A percentile compares a stretch with the other conserved stretches of the same genome.
These are phyloP conservation scores for Quercus alba DNA, from an alignment of 306 rosid genomes.

Conservation along the genomic window DNA sequence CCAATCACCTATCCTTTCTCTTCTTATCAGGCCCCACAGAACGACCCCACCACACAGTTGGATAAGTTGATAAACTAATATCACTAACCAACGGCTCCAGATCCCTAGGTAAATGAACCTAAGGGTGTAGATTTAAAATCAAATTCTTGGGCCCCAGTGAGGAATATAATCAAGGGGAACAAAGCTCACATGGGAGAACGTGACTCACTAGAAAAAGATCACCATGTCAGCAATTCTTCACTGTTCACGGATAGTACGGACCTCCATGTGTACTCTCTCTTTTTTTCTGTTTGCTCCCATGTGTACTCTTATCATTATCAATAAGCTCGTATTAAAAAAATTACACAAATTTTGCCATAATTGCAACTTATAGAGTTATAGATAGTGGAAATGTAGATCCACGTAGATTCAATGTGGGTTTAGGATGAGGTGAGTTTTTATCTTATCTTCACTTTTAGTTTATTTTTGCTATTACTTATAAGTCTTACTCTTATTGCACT, in stretches of 20 bases:
- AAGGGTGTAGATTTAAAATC: slow-evolving; percentile 12
- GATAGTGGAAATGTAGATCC: rapidly evolving
- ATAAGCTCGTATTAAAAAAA: not conserved
- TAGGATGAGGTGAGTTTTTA: too few species aligned
- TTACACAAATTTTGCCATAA: not conserved
- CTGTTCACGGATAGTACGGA: slow-evolving; percentile 51
- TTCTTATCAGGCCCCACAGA: not conserved
- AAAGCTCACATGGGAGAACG: slow-evolving; percentile 65
- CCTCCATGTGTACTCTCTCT: slow-evolving; percentile 38
- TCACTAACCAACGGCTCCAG: not conserved
- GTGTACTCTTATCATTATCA: slow-evolving; percentile 20
- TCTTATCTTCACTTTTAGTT: rapidly evolving
- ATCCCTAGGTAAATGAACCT: not conserved
- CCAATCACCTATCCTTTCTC: not conserved
- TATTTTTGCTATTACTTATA: too few species aligned
- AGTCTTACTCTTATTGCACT: rapidly evolving
- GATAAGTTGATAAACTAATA: not conserved
- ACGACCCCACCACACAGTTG: not conserved
- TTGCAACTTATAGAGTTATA: too few species aligned
- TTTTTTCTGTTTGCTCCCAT: slow-evolving; percentile 21
- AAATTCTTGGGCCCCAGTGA: slow-evolving; percentile 16
- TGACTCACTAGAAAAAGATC: slow-evolving; percentile 22
- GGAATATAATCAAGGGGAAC: slow-evolving; percentile 32
- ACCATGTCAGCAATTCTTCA: slow-evolving; percentile 38
- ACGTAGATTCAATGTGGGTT: too few species aligned